These are phyloP conservation scores for Plasmodium yoelii DNA, from an alignment of 169 alveolate genomes.

Conservation along the genomic window DNA sequence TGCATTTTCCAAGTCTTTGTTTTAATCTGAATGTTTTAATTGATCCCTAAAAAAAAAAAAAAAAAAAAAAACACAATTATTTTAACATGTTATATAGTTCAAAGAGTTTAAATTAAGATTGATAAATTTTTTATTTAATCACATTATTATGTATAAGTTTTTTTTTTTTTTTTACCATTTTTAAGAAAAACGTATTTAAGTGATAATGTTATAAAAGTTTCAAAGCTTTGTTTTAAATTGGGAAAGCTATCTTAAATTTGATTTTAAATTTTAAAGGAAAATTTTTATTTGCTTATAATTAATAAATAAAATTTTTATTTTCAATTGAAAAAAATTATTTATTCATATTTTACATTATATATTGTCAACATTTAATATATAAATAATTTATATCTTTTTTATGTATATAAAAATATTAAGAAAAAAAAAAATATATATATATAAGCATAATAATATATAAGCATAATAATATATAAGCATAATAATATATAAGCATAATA, in stretches of 20 bases:
- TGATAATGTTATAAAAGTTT: background rate
- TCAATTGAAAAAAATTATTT: background rate
- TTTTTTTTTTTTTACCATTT: background rate
- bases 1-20: constrained; percentile 94
- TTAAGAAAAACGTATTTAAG: background rate
- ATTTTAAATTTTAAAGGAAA: background rate
- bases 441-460: no score
- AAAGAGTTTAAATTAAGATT: no score
- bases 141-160: no score
- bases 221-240: background rate
- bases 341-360: no score
- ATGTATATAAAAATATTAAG: no score
- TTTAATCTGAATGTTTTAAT: constrained; percentile 92
- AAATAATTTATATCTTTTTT: no score
- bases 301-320: background rate
- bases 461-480: no score
- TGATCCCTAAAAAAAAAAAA: constrained; percentile 89
- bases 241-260: background rate
- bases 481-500: no score
- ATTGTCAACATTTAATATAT: no score
- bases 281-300: background rate
- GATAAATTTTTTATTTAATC: no score
- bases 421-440: no score
- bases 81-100: no score
- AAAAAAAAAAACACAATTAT: constrained; percentile 9